Evolutionary conservation across 768 basidiomycete species (phyloP).

Genomic region (Lactarius evosmus): DNA sequence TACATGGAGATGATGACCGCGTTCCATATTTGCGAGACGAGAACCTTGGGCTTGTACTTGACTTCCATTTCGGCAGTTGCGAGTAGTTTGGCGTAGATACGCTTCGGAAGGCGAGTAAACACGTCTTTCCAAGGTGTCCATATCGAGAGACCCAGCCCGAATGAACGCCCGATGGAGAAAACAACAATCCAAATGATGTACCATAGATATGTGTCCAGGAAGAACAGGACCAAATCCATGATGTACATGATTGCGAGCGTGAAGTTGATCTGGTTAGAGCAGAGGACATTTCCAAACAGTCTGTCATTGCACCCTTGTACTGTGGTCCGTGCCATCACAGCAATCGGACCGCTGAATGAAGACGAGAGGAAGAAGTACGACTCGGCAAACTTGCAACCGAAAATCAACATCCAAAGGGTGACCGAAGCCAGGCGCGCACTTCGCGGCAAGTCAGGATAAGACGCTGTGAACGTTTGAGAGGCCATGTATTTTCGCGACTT

Average conservation of each 20-base stretch:
- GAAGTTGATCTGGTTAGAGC: slow-evolving; percentile 91
- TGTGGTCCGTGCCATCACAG: slow-evolving; percentile 94
- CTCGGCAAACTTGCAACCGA: slow-evolving; percentile 94
- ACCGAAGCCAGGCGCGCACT: slow-evolving; percentile 80
- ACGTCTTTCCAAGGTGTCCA: slow-evolving; percentile 99
- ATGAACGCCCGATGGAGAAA: slow-evolving; percentile 87
- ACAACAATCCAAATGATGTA: slow-evolving; percentile 99
- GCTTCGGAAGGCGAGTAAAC: slow-evolving; percentile 91
- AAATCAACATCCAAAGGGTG: slow-evolving; percentile 85
- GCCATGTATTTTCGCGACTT: slow-evolving; percentile 99
- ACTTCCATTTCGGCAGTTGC: slow-evolving; percentile 98
- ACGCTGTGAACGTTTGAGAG: slow-evolving; percentile 97
- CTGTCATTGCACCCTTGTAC: slow-evolving; percentile 88
- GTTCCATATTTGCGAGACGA: slow-evolving; percentile 99
- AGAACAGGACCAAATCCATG: slow-evolving; percentile 97
- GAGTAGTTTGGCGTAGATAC: slow-evolving; percentile 95
- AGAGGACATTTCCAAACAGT: slow-evolving; percentile 75
- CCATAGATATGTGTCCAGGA: slow-evolving; percentile 99
- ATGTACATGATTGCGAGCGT: slow-evolving; percentile 97
- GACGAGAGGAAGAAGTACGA: slow-evolving; percentile 98
- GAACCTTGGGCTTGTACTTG: slow-evolving; percentile 98
- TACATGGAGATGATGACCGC: slow-evolving; percentile 99
- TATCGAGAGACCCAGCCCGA: slow-evolving; percentile 89
- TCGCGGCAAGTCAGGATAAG: slow-evolving; percentile 78
- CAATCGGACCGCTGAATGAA: slow-evolving; percentile 95